Conservation (phyloP, 2,329 filamentous ascomycete species). For the Lasiodiplodia hormozganensis region DNA sequence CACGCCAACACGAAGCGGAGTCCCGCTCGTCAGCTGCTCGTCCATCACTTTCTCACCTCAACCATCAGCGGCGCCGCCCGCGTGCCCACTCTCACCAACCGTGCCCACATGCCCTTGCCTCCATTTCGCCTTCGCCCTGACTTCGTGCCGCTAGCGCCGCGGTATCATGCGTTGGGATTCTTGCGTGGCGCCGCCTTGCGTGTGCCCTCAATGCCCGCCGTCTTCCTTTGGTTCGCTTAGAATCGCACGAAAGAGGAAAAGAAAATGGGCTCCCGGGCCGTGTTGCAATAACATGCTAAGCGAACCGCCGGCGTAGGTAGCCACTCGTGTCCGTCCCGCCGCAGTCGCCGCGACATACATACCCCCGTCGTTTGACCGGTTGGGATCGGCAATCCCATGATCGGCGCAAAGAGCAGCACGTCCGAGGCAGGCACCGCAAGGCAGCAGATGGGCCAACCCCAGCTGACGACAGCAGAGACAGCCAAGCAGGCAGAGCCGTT, state of each 20-base stretch:
- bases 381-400: slow-evolving; percentile 14
- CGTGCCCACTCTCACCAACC: slow-evolving; percentile 14
- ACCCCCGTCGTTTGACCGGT: slow-evolving; percentile 16
- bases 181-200: not conserved
- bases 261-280: not conserved
- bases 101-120: not conserved
- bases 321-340: slow-evolving; percentile 1
- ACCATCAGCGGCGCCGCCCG: slow-evolving; percentile 7
- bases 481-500: not conserved
- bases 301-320: not conserved
- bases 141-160: slow-evolving; percentile 13
- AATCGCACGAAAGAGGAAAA: not conserved
- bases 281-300: not conserved
- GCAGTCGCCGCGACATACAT: not conserved
- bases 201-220: not conserved
- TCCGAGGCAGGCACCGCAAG: not conserved
- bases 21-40: slow-evolving; percentile 11
- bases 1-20: slow-evolving; percentile 23
- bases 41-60: slow-evolving; percentile 1
- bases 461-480: not conserved
- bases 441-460: not conserved
- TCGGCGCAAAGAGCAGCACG: slow-evolving; percentile 2
- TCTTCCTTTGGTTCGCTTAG: not conserved
- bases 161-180: slow-evolving; percentile 2
- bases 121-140: slow-evolving; percentile 11